Evolutionary conservation across 2,329 filamentous ascomycete species (phyloP).

Genomic region (Fusarium sp.): DNA sequence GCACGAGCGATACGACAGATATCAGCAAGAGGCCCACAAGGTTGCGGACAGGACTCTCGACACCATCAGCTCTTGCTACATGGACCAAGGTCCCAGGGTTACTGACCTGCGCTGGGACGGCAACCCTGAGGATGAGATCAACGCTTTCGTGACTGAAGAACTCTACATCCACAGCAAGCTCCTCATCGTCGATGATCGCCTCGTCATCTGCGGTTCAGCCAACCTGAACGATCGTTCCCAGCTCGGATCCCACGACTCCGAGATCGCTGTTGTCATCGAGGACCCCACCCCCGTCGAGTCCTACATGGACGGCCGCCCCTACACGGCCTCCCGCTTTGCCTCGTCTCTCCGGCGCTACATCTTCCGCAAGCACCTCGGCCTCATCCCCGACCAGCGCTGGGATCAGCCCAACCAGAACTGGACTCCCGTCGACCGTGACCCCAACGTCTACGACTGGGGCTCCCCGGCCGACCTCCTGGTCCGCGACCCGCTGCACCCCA

Average conservation of each 20-base stretch:
- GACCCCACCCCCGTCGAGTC: conserved; percentile 78
- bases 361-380: conserved; percentile 91
- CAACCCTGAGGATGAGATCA: conserved; percentile 65
- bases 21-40: conserved; percentile 76
- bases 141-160: conserved; percentile 72
- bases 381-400: conserved; percentile 79
- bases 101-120: conserved; percentile 68
- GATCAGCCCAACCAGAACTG: conserved; percentile 79
- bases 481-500: conserved; percentile 75
- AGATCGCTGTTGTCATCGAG: conserved; percentile 91
- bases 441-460: conserved; percentile 81
- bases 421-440: conserved; percentile 75
- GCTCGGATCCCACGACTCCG: conserved; percentile 85
- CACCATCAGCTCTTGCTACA: conserved; percentile 83
- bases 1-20: conserved; percentile 69
- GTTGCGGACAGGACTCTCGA: conserved; percentile 74
- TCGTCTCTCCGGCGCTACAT: conserved; percentile 84
- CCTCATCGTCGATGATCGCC: conserved; percentile 83
- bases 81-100: conserved; percentile 81
- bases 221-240: conserved; percentile 76
- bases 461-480: conserved; percentile 76
- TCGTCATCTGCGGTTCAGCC: conserved; percentile 82
- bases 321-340: conserved; percentile 79
- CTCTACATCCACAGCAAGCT: conserved; percentile 76
- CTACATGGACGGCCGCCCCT: conserved; percentile 79